Percentiles rank a stretch among this genome's conserved stretches.
These are phyloP conservation scores for Candida sp. DNA, from an alignment of 1,139 yeast genomes.

Conservation along the genomic window DNA sequence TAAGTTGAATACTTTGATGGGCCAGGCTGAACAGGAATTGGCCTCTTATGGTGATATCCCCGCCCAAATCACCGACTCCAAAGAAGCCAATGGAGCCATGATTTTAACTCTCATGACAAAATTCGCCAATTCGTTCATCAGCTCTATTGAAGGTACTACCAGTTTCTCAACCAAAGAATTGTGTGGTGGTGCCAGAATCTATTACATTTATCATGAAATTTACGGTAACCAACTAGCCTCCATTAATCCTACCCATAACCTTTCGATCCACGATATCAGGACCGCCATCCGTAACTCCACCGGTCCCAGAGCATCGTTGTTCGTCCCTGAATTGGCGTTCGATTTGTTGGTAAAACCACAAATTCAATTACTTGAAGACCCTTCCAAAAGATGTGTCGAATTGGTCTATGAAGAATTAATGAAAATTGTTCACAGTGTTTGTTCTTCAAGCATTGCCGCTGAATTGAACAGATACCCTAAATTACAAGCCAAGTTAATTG, in stretches of 20 bases:
- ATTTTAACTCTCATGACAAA: conserved; percentile 89
- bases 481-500: conserved; percentile 84
- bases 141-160: conserved; percentile 91
- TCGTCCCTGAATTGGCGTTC: conserved; percentile 97
- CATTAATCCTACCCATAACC: conserved; percentile 82
- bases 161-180: conserved; percentile 82
- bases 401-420: conserved; percentile 94
- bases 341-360: conserved; percentile 96
- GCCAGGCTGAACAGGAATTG: conserved; percentile 95
- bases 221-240: conserved; percentile 75
- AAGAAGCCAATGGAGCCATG: conserved; percentile 72
- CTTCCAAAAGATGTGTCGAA: conserved; percentile 93
- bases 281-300: conserved; percentile 97
- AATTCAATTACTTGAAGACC: conserved; percentile 79
- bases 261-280: conserved; percentile 79
- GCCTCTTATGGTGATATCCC: conserved; percentile 73
- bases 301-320: conserved; percentile 95
- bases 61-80: conserved; percentile 41
- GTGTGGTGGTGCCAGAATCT: conserved; percentile 97
- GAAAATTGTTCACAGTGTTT: conserved; percentile 88
- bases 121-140: conserved; percentile 82
- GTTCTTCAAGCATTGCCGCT: conserved; percentile 57
- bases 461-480: conserved; percentile 90
- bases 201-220: conserved; percentile 84
- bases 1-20: conserved; percentile 86